Percentiles rank a stretch among this genome's conserved stretches.
Evolutionary conservation across 305 asterid genomes (phyloP).

Genomic region (Solanum hybrid): DNA sequence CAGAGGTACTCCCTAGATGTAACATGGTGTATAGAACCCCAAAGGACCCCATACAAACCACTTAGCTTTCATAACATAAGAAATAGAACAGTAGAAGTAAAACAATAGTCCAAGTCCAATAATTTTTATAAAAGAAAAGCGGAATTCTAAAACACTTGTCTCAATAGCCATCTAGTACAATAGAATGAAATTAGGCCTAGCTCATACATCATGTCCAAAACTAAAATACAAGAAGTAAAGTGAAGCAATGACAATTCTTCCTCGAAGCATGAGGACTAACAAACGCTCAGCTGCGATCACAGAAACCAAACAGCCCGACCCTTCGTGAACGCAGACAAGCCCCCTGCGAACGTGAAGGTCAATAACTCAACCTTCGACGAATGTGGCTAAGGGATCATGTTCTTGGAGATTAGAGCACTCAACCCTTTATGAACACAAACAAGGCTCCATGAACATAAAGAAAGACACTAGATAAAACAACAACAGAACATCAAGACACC

Average conservation of each 20-base stretch:
- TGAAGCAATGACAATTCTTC: background rate
- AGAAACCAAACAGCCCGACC: background rate
- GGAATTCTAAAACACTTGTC: background rate
- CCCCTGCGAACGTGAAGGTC: background rate
- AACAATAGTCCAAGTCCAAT: background rate
- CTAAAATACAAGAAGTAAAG: background rate
- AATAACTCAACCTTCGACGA: background rate
- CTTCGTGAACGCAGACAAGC: background rate
- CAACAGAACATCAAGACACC: background rate
- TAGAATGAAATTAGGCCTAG: background rate
- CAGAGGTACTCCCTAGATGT: background rate
- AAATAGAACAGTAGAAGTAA: background rate
- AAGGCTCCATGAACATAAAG: background rate
- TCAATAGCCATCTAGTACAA: background rate
- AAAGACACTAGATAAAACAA: background rate
- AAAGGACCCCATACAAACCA: background rate
- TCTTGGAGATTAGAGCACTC: background rate
- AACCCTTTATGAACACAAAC: background rate
- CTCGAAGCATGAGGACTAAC: background rate
- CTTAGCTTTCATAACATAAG: background rate
- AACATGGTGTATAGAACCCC: background rate
- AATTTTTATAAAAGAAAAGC: too few species aligned
- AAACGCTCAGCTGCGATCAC: background rate
- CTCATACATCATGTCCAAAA: background rate
- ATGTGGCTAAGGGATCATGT: background rate